Evolutionary conservation across 495 filamentous ascomycete genomes (phyloP).

Genomic region (Aspergillus baeticus): DNA sequence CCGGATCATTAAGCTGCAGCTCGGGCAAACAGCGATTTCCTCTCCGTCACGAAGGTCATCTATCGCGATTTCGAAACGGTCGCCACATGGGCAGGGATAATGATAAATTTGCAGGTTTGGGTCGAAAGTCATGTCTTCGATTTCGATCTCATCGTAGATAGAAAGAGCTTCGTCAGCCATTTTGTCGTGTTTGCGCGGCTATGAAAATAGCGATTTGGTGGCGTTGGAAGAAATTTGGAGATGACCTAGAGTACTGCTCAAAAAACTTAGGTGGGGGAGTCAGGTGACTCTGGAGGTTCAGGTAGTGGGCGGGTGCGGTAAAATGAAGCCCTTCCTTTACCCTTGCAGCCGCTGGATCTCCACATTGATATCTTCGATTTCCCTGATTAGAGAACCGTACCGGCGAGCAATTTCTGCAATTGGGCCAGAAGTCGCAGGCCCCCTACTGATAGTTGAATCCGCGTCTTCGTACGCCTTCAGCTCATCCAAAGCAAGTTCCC

Average conservation of each 20-base stretch:
- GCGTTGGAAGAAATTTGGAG: background rate
- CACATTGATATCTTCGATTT: slow-evolving; percentile 53
- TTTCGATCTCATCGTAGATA: slow-evolving; percentile 98
- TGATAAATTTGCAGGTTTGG: slow-evolving; percentile 79
- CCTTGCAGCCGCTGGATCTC: slow-evolving; percentile 54
- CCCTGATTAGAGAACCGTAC: slow-evolving; percentile 53
- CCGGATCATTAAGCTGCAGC: slow-evolving; percentile 92
- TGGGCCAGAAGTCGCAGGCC: slow-evolving; percentile 35
- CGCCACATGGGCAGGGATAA: slow-evolving; percentile 95
- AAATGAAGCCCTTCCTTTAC: slow-evolving; percentile 9
- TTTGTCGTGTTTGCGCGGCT: slow-evolving; percentile 16
- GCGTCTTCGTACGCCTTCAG: slow-evolving; percentile 53
- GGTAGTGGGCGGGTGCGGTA: background rate
- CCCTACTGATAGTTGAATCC: slow-evolving; percentile 20
- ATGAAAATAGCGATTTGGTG: background rate
- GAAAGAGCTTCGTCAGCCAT: slow-evolving; percentile 70
- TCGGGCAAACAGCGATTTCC: slow-evolving; percentile 93
- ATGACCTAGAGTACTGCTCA: slow-evolving; percentile 9
- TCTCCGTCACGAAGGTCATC: slow-evolving; percentile 81
- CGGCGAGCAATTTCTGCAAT: slow-evolving; percentile 61
- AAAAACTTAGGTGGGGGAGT: slow-evolving; percentile 31
- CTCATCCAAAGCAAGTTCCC: slow-evolving; percentile 43
- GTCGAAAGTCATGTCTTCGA: slow-evolving; percentile 98
- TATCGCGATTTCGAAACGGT: slow-evolving; percentile 91
- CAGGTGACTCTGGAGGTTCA: slow-evolving; percentile 30